A percentile compares a stretch with the other conserved stretches of the same genome.
phyloP scores from a whole-genome alignment of 1,284 basidiomycete genomes.

The Trametes polyzona region DNA sequence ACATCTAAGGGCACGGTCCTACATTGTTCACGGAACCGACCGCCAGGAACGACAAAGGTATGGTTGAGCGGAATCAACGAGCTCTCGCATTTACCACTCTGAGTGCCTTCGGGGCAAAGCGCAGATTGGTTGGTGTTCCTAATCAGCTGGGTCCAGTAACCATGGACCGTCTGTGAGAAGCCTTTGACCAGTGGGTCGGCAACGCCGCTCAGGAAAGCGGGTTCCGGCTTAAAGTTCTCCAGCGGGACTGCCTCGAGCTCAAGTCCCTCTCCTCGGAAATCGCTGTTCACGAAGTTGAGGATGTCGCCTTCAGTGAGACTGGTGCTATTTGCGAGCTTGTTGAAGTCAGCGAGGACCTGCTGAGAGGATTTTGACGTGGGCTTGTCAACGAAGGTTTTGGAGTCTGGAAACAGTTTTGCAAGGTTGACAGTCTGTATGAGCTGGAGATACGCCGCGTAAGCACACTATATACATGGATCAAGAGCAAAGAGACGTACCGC shows the following conservation, averaged over 20 bases:
- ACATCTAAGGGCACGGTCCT: background rate
- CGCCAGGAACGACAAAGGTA: slow-evolving; percentile 88
- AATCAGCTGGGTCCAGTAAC: slow-evolving; percentile 83
- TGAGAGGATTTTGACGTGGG: slow-evolving; percentile 72
- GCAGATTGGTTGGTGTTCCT: slow-evolving; percentile 72
- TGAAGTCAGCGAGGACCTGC: slow-evolving; percentile 74
- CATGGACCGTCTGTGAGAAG: slow-evolving; percentile 79
- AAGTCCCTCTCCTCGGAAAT: slow-evolving; percentile 85
- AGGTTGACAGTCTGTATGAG: slow-evolving; percentile 87
- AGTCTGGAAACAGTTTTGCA: slow-evolving; percentile 76
- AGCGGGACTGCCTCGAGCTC: slow-evolving; percentile 75
- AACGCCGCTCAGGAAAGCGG: slow-evolving; percentile 75
- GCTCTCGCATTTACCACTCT: slow-evolving; percentile 71
- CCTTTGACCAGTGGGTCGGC: slow-evolving; percentile 71
- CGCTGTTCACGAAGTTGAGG: slow-evolving; percentile 71
- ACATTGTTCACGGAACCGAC: slow-evolving; percentile 75
- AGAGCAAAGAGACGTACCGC: slow-evolving; percentile 49
- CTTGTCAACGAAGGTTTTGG: slow-evolving; percentile 93
- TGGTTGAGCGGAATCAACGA: slow-evolving; percentile 88
- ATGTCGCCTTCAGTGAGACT: slow-evolving; percentile 61
- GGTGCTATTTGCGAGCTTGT: slow-evolving; percentile 49
- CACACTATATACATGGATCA: background rate
- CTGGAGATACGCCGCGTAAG: slow-evolving; percentile 39
- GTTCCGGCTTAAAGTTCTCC: slow-evolving; percentile 63
- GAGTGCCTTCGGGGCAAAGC: slow-evolving; percentile 57